Evolutionary conservation across 306 rosid species (phyloP), one percentile per base, ranked within the genome.

Genomic region (Styphnolobium japonicum): DNA sequence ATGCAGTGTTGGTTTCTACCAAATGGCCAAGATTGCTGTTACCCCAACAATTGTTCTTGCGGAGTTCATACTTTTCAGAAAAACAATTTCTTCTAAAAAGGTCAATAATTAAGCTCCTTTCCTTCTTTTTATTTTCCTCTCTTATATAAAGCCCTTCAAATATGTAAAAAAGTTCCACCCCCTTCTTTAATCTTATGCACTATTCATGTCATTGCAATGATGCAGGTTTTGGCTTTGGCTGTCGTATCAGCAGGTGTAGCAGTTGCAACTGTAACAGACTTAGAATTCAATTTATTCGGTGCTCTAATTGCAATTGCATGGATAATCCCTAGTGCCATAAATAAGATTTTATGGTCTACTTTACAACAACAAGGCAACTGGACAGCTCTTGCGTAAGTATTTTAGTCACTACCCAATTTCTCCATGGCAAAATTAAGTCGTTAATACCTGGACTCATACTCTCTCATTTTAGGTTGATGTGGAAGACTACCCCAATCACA

Each of bases 21-120:
- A 95, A 85, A 92, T 95, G 99, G 96, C 99, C 52, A 95, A 95
- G 86, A 95, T 95, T 87, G 97, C 97, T 56, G 98, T 95, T 42
- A 95, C 99, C 25, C 99, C 98, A 23, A 92, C 98, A 62, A 93
- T 95, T 81, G 99, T 95, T 78, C 75, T 93, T 0, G 92, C 93
- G 2, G 94, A 95, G 87, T 93, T 95, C 85, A 58, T 95, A 49
- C 91, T 93, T 78, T 86, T 85, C 82, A 71, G 78, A 27, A 95
- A 90, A 79, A 88, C 84, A 53, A 85, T 93, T 62, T 84, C 97
- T 57, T 85, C 48, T 1, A 84, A 81, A 49, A 95, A 91, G 97
- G 99, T 89, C 21, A 78, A 65, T 55, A 31, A 79, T 39, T 8
- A 63, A 15, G 0, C n/a, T 57, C 36, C 68, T 71, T 45, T 55